Evolutionary conservation across 805 yeast genomes (phyloP).

Genomic region (Pichia membranifaciens): DNA sequence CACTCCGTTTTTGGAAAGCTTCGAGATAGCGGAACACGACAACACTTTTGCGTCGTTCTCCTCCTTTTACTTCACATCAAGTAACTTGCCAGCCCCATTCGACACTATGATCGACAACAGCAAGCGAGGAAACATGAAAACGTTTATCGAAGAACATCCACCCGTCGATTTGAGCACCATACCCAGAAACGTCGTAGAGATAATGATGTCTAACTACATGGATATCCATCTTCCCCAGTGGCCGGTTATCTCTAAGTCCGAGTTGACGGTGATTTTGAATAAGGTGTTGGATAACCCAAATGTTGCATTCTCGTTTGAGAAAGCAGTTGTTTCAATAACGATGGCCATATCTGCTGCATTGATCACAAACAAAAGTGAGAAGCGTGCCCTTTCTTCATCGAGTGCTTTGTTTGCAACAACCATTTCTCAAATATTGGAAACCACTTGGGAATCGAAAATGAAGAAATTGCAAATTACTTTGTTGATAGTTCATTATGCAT

Average conservation of each 20-base stretch:
- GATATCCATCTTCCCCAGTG: constrained; percentile 15
- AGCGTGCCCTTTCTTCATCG: constrained; percentile 13
- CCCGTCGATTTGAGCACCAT: constrained; percentile 13
- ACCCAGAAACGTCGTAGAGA: constrained; percentile 10
- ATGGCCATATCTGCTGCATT: constrained; percentile 16
- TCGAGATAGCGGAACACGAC: constrained; percentile 8
- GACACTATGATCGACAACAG: constrained; percentile 4
- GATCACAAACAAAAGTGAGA: constrained; percentile 13
- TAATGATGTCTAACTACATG: constrained; percentile 11
- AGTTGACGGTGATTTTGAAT: background rate
- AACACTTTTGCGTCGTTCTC: constrained; percentile 1
- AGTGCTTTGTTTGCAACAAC: constrained; percentile 13
- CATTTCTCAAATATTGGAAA: constrained; percentile 6
- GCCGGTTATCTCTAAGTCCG: constrained; percentile 11
- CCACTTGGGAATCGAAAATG: constrained; percentile 11
- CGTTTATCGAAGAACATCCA: constrained; percentile 11
- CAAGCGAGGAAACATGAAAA: constrained; percentile 9
- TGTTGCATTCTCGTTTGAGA: constrained; percentile 3
- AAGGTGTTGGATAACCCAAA: constrained; percentile 7
- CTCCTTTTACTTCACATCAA: constrained; percentile 11
- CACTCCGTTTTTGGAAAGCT: constrained; percentile 7
- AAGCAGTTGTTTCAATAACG: constrained; percentile 11
- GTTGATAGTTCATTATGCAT: constrained; percentile 14
- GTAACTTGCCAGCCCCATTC: constrained; percentile 14
- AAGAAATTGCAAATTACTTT: constrained; percentile 10